phyloP scores from a whole-genome alignment of 1,284 basidiomycete genomes.

The Apiotrichum sp. region DNA sequence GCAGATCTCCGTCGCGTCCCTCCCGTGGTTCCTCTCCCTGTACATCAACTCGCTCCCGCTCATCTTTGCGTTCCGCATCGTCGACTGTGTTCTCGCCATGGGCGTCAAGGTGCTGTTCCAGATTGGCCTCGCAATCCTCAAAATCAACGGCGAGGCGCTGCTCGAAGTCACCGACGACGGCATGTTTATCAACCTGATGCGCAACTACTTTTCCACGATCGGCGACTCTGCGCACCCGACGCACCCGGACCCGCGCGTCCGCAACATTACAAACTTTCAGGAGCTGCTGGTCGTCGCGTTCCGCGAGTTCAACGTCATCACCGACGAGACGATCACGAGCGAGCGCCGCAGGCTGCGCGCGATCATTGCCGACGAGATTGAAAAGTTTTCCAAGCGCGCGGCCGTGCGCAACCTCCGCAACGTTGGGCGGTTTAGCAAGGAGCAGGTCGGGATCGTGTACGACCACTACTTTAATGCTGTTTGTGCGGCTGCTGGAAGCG shows the following conservation, averaged over 20 bases:
- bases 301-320: constrained; percentile 94
- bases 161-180: constrained; percentile 97
- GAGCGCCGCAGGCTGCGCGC: constrained; percentile 82
- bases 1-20: constrained; percentile 89
- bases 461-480: constrained; percentile 85
- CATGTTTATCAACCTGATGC: constrained; percentile 90
- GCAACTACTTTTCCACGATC: constrained; percentile 87
- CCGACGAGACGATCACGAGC: constrained; percentile 84
- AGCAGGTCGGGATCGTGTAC: constrained; percentile 82
- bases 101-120: constrained; percentile 98
- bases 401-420: constrained; percentile 83
- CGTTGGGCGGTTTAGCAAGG: constrained; percentile 76
- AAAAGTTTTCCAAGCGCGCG: constrained; percentile 91
- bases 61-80: constrained; percentile 97
- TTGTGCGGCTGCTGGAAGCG: constrained; percentile 57
- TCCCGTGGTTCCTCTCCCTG: constrained; percentile 97
- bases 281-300: constrained; percentile 93
- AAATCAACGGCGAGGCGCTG: constrained; percentile 93
- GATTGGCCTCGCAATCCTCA: constrained; percentile 72
- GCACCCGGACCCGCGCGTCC: constrained; percentile 78
- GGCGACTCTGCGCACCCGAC: constrained; percentile 92
- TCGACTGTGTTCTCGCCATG: constrained; percentile 99
- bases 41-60: constrained; percentile 99
- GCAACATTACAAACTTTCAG: constrained; percentile 96
- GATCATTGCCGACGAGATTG: constrained; percentile 89